phyloP scores from a whole-genome alignment of 2,329 filamentous ascomycete species.

The Daldinia sp. region DNA sequence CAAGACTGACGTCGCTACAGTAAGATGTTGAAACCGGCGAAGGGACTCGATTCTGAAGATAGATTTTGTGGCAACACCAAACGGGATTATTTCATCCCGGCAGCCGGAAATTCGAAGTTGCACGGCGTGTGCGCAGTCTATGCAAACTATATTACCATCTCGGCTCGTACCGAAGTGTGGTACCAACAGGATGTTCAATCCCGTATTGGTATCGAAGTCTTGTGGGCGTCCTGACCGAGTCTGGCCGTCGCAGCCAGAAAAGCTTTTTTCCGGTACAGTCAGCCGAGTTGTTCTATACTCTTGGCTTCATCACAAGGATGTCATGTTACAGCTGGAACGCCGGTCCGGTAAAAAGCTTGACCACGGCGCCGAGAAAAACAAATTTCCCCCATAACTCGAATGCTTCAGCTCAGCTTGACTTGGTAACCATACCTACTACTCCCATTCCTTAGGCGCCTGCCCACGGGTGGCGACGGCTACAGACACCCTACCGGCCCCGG shows the following conservation, averaged over 20 bases:
- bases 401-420: background rate
- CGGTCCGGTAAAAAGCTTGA: conserved; percentile 32
- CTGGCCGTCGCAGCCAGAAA: conserved; percentile 1
- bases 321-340: conserved; percentile 25
- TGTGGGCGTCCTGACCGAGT: conserved; percentile 14
- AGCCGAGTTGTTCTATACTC: conserved; percentile 9
- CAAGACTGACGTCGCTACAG: background rate
- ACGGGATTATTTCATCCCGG: conserved; percentile 17
- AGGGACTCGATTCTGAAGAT: background rate
- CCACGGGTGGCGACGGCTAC: background rate
- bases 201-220: background rate
- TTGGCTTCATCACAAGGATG: conserved; percentile 16
- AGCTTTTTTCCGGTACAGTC: conserved; percentile 2
- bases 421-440: background rate
- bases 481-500: background rate
- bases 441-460: background rate
- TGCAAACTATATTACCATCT: conserved; percentile 25
- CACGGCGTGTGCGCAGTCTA: conserved; percentile 20
- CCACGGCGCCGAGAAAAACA: conserved; percentile 13
- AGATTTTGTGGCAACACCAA: conserved; percentile 8
- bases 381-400: background rate
- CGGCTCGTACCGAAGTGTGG: conserved; percentile 33
- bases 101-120: conserved; percentile 21
- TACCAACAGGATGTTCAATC: conserved; percentile 10
- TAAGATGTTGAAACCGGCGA: conserved; percentile 4